Percentiles rank a stretch among this genome's conserved stretches.
These are phyloP conservation scores for Penicillium cataractarum DNA, from an alignment of 495 filamentous ascomycete species.

Conservation along the genomic window DNA sequence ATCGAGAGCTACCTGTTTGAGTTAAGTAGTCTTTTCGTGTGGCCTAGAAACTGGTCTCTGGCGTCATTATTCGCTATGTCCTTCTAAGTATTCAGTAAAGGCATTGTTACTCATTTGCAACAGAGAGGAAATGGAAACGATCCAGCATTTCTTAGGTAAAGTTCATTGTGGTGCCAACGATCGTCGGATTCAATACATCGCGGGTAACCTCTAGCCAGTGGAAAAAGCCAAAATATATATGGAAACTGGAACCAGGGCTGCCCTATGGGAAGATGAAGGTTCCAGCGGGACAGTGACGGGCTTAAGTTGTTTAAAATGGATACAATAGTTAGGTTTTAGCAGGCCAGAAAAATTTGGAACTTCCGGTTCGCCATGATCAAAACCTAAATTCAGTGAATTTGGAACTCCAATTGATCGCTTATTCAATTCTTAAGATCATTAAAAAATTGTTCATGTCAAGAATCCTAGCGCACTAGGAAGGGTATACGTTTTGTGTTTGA, in stretches of 20 bases:
- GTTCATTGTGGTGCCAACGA: too few relatives aligned
- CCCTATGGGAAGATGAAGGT: too few relatives aligned
- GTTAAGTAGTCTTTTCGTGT: background rate
- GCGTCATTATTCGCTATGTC: background rate
- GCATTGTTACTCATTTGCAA: background rate
- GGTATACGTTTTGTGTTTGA: slow-evolving; percentile 30
- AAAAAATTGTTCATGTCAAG: slow-evolving; percentile 16
- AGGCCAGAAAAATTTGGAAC: too few relatives aligned
- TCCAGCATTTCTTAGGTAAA: background rate
- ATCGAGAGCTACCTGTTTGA: background rate
- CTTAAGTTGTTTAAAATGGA: too few relatives aligned
- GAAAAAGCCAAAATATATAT: too few relatives aligned
- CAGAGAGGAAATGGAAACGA: background rate
- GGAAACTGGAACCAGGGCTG: too few relatives aligned
- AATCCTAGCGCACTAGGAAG: slow-evolving; percentile 10
- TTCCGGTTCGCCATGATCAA: background rate
- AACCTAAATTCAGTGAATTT: background rate
- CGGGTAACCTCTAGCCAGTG: too few relatives aligned
- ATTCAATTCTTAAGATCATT: slow-evolving; percentile 7
- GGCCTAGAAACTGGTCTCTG: background rate
- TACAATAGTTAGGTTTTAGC: too few relatives aligned
- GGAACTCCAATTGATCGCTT: slow-evolving; percentile 18
- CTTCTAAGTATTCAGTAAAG: background rate
- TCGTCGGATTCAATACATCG: too few relatives aligned
- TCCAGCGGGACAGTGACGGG: too few relatives aligned